Evolutionary conservation across 2,329 filamentous ascomycete species (phyloP).

Genomic region (Blastomyces parvus): DNA sequence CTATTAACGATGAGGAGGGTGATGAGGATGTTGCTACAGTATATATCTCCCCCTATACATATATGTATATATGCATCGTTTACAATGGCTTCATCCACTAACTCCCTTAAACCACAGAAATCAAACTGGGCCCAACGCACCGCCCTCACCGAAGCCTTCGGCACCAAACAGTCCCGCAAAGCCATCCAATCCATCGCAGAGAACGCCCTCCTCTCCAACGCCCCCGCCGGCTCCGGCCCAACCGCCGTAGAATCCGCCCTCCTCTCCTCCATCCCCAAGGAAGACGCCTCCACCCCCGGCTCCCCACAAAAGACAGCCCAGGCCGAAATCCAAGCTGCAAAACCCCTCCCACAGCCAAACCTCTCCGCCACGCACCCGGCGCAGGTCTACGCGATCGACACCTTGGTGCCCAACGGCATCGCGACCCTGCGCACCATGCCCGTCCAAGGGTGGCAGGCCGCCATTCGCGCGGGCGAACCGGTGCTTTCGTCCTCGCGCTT

Average conservation of each 20-base stretch:
- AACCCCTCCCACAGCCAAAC: slow-evolving; percentile 38
- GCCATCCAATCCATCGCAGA: slow-evolving; percentile 39
- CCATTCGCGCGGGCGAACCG: slow-evolving; percentile 27
- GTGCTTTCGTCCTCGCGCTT: slow-evolving; percentile 36
- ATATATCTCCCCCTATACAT: not conserved
- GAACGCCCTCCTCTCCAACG: slow-evolving; percentile 38
- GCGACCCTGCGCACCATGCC: slow-evolving; percentile 35
- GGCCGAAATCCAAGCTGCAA: slow-evolving; percentile 37
- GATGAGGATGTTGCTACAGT: slow-evolving; percentile 14
- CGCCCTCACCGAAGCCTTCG: slow-evolving; percentile 41
- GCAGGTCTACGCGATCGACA: slow-evolving; percentile 38
- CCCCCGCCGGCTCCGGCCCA: slow-evolving; percentile 25
- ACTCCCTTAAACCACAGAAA: slow-evolving; percentile 19
- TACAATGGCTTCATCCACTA: not conserved
- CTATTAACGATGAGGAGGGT: slow-evolving; percentile 23
- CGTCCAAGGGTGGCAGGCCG: slow-evolving; percentile 36
- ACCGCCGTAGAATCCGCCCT: slow-evolving; percentile 36
- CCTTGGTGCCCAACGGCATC: slow-evolving; percentile 34
- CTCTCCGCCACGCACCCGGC: slow-evolving; percentile 35
- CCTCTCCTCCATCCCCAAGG: slow-evolving; percentile 33
- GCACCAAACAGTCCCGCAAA: slow-evolving; percentile 43
- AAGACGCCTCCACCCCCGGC: slow-evolving; percentile 23
- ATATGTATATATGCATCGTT: not conserved
- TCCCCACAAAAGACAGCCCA: slow-evolving; percentile 28
- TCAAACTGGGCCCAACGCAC: slow-evolving; percentile 32